Percentiles rank a stretch among this genome's conserved stretches.
Conservation (phyloP, 306 rosid genomes). For the Begonia peltatifolia region DNA sequence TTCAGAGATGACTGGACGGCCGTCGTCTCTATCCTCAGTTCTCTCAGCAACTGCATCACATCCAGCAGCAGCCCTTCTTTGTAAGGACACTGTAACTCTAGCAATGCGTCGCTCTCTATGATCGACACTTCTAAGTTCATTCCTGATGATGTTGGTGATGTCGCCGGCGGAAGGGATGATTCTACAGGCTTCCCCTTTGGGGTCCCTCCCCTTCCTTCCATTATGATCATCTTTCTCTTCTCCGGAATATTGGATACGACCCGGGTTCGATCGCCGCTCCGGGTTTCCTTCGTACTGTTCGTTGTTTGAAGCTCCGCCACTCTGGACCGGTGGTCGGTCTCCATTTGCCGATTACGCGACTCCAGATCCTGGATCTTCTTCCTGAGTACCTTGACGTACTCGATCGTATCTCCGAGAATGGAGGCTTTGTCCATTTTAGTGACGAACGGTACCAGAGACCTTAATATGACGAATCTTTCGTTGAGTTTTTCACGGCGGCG, state of each 20-base stretch:
- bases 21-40: conserved; percentile 55
- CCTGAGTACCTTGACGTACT: conserved; percentile 61
- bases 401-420: conserved; percentile 79
- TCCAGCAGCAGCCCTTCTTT: conserved; percentile 73
- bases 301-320: conserved; percentile 12
- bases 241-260: conserved; percentile 2
- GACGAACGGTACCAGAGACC: conserved; percentile 74
- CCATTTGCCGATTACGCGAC: conserved; percentile 36
- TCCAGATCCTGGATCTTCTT: conserved; percentile 72
- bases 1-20: conserved; percentile 56
- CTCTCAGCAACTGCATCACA: conserved; percentile 57
- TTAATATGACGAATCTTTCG: conserved; percentile 60
- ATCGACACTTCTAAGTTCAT: conserved; percentile 76
- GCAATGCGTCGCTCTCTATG: conserved; percentile 68
- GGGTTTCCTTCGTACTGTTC: conserved; percentile 19
- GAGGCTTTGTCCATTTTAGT: conserved; percentile 97
- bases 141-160: conserved; percentile 10
- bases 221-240: conserved; percentile 58
- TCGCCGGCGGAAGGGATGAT: conserved; percentile 13
- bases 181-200: conserved; percentile 10
- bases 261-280: conserved; percentile 6
- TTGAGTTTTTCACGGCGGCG: conserved; percentile 75
- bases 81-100: conserved; percentile 69
- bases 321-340: conserved; percentile 24
- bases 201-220: conserved; percentile 33